These are phyloP conservation scores for Vanilla planifolia DNA, from an alignment of 106 monocot species.

Conservation along the genomic window DNA sequence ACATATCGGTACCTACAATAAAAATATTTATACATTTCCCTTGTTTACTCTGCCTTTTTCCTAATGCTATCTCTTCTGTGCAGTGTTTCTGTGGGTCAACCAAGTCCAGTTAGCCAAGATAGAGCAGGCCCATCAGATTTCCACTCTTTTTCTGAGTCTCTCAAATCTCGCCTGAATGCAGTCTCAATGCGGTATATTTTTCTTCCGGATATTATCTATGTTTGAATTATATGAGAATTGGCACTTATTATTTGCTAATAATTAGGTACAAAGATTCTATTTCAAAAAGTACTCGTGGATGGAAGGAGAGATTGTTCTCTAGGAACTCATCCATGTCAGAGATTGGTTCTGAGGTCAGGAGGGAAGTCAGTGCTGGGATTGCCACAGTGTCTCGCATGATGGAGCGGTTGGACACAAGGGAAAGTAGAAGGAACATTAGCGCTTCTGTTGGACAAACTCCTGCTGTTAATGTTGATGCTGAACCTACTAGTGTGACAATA, in stretches of 20 bases:
- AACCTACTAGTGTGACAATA: constrained; percentile 10
- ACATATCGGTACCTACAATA: constrained; percentile 1
- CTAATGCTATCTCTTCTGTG: background rate
- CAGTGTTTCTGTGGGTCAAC: constrained; percentile 43
- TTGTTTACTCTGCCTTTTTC: background rate
- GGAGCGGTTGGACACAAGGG: constrained; percentile 59
- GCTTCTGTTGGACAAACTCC: constrained; percentile 4
- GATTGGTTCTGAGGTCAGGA: constrained; percentile 68
- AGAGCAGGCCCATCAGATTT: constrained; percentile 70
- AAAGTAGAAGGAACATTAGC: constrained; percentile 18
- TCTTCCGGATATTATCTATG: background rate
- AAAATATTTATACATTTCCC: background rate
- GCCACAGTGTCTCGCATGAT: constrained; percentile 68
- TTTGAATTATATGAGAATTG: too few relatives aligned
- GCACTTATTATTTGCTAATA: constrained; percentile 1
- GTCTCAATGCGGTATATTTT: constrained; percentile 50
- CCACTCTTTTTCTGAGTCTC: constrained; percentile 63
- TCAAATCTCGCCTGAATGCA: constrained; percentile 62
- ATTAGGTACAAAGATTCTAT: constrained; percentile 63
- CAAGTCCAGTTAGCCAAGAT: constrained; percentile 47
- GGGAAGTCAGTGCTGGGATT: constrained; percentile 68
- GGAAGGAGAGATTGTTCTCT: constrained; percentile 71
- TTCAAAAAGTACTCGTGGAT: constrained; percentile 65
- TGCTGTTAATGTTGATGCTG: constrained; percentile 9
- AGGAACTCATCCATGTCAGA: constrained; percentile 46